Conservation (phyloP, 169 alveolate species). For the Plasmodium reichenowi region DNA sequence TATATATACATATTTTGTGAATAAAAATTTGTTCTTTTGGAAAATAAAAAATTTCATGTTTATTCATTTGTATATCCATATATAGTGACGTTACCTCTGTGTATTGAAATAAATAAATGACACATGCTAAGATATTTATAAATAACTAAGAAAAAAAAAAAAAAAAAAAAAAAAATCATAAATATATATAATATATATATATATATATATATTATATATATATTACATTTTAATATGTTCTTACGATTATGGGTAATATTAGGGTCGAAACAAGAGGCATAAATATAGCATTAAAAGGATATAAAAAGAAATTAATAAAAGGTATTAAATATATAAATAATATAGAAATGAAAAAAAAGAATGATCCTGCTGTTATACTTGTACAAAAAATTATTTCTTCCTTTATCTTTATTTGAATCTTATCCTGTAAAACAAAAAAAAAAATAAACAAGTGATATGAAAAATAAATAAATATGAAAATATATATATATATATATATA, state of each 20-base stretch:
- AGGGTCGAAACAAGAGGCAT: constrained; percentile 69
- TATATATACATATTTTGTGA: background rate
- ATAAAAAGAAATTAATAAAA: constrained; percentile 26
- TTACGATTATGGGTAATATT: constrained; percentile 30
- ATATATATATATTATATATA: background rate
- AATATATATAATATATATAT: background rate
- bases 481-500: background rate
- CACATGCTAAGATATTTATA: constrained; percentile 21
- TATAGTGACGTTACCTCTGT: constrained; percentile 10
- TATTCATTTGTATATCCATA: background rate
- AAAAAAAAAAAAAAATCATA: background rate
- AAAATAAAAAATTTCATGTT: background rate
- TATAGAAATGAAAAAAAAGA: constrained; percentile 36
- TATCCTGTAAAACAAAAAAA: constrained; percentile 7
- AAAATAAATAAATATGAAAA: background rate
- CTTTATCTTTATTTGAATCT: constrained; percentile 15
- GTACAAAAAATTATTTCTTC: constrained; percentile 44
- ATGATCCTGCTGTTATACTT: constrained; percentile 25
- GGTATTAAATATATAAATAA: constrained; percentile 43
- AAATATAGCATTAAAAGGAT: constrained; percentile 48
- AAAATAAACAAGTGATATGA: background rate
- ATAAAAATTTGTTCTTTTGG: background rate
- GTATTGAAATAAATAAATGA: constrained; percentile 12
- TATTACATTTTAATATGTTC: background rate
- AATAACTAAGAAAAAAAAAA: constrained; percentile 19